Percentiles rank a stretch among this genome's conserved stretches.
Conservation (phyloP, 805 yeast genomes). For the Candida orba region DNA sequence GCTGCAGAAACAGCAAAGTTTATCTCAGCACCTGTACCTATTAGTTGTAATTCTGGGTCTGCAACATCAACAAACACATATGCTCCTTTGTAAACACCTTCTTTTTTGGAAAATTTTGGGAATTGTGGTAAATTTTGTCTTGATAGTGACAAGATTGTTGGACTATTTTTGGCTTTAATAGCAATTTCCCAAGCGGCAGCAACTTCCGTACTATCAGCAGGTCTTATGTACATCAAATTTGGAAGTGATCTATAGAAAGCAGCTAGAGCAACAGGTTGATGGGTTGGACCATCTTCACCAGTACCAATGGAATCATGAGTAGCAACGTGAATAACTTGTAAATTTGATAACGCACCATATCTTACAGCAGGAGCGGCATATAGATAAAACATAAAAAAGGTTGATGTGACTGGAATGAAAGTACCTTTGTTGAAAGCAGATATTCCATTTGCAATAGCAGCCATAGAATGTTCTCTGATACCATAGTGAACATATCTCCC, state of each 20-base stretch:
- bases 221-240: conserved; percentile 82
- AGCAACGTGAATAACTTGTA: conserved; percentile 80
- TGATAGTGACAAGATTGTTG: conserved; percentile 68
- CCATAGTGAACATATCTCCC: conserved; percentile 97
- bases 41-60: conserved; percentile 64
- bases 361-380: conserved; percentile 86
- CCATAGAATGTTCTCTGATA: conserved; percentile 99
- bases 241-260: conserved; percentile 84
- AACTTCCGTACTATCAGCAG: conserved; percentile 87
- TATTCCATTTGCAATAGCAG: conserved; percentile 96
- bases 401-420: conserved; percentile 89
- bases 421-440: conserved; percentile 75
- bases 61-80: conserved; percentile 62
- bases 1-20: conserved; percentile 75
- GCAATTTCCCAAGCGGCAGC: conserved; percentile 76
- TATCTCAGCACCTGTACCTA: conserved; percentile 92
- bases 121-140: conserved; percentile 91
- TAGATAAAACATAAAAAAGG: conserved; percentile 88
- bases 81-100: conserved; percentile 85
- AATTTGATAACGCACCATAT: conserved; percentile 76
- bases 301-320: conserved; percentile 87
- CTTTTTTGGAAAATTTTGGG: conserved; percentile 85
- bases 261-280: conserved; percentile 84
- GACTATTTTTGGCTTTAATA: conserved; percentile 53
- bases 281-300: conserved; percentile 94